Evolutionary conservation across 345 rosid genomes (phyloP), one percentile per base, ranked within the genome.

Genomic region (Pseudoturritis turrita): DNA sequence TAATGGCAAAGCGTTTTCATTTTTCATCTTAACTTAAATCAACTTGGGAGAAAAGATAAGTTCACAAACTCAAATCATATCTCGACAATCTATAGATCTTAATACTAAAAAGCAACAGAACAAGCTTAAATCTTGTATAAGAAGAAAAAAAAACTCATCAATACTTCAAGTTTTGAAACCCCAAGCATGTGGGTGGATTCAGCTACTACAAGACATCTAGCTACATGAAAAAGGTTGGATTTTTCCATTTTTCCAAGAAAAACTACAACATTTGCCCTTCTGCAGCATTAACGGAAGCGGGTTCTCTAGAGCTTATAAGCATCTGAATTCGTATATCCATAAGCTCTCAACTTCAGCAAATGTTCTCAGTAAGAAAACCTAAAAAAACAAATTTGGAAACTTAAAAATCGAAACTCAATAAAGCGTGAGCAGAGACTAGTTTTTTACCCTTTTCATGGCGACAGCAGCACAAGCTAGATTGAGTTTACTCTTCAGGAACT

Each of bases 401-500:
- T n/a, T n/a, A n/a, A n/a, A n/a, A n/a, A n/a, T n/a, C n/a, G n/a
- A n/a, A n/a, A n/a, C 44, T 40, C 6, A 65, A 36, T 2, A 25
- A 23, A 40, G 33, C 18, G 11, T 56, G 31, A 22, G 25, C 0
- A 52, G 40, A 29, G 40, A 37, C 4, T 1, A 25, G 12, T 23
- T 44, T 47, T 35, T 50, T 72, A 91, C 97, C 83, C 84, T 73
- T 45, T 85, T 77, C 81, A 81, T 75, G 55, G 96, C 99, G 37
- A 78, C 90, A 60, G 91, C 97, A 60, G 96, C 92, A 74, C 97
- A 87, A 47, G 92, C 92, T 5, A 79, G 80, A 40, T 89, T 82
- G 58, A 87, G 96, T 76, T 83, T 84, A 57, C 44, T 83, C 82
- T 85, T 86, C 72, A 94, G 89, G 71, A 79, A 36, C 57, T 81